These are phyloP conservation scores for Xylariales sp. DNA, from an alignment of 2,329 filamentous ascomycete species.

Conservation along the genomic window DNA sequence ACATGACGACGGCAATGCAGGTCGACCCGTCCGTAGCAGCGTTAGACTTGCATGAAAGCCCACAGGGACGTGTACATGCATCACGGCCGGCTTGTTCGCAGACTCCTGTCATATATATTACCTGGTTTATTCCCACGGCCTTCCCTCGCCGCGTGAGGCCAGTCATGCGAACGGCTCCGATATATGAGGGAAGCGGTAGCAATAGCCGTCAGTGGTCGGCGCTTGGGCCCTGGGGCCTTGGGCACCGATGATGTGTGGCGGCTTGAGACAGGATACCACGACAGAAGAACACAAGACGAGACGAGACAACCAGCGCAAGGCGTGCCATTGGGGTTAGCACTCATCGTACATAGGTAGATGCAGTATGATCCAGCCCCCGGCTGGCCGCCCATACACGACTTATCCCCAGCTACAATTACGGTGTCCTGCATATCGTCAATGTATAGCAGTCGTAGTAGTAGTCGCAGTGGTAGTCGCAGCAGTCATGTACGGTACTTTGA, in stretches of 20 bases:
- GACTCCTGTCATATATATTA: constrained; percentile 17
- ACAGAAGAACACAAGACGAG: neutral
- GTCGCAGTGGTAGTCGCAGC: neutral
- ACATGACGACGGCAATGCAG: constrained; percentile 38
- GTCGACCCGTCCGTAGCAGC: constrained; percentile 28
- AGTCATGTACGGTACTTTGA: constrained; percentile 24
- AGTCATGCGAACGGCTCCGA: constrained; percentile 20
- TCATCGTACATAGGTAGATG: neutral
- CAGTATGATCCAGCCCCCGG: constrained; percentile 2
- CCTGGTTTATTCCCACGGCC: neutral
- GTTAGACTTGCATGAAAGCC: constrained; percentile 27
- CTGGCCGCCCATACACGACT: neutral
- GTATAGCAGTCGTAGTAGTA: neutral
- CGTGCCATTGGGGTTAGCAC: neutral
- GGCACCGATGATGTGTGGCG: constrained; percentile 4
- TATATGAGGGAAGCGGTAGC: neutral
- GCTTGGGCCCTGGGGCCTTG: neutral
- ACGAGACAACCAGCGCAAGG: neutral
- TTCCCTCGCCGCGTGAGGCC: constrained; percentile 12
- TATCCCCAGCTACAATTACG: neutral
- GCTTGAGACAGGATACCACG: neutral
- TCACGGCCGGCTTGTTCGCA: constrained; percentile 24
- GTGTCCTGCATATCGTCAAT: constrained; percentile 3
- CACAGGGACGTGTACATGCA: constrained; percentile 31
- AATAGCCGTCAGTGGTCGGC: neutral